Conservation (phyloP, 2,329 filamentous ascomycete species). For the Byssochlamys sp. region DNA sequence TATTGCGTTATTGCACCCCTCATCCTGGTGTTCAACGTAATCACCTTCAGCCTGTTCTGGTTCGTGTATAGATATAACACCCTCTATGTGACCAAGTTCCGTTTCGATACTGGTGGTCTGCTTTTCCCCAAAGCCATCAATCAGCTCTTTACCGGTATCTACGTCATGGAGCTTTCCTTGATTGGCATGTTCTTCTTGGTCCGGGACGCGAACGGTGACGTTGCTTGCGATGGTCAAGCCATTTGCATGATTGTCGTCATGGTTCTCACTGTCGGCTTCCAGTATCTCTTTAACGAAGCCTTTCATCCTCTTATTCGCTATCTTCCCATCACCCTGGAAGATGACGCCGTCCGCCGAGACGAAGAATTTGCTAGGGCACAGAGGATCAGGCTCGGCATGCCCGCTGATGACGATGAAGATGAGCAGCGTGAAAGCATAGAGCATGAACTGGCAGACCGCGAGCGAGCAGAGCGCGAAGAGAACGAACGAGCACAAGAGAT, state of each 20-base stretch:
- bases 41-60: constrained; percentile 88
- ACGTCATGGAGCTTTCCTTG: constrained; percentile 85
- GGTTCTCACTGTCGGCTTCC: constrained; percentile 64
- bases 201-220: constrained; percentile 43
- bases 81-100: constrained; percentile 84
- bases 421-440: constrained; percentile 37
- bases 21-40: constrained; percentile 83
- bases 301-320: constrained; percentile 82
- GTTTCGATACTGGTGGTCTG: constrained; percentile 81
- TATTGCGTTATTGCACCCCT: constrained; percentile 83
- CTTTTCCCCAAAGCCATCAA: constrained; percentile 89
- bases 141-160: constrained; percentile 87
- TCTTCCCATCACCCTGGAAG: constrained; percentile 87
- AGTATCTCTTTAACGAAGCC: constrained; percentile 68
- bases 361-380: constrained; percentile 77
- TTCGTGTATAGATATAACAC: constrained; percentile 93
- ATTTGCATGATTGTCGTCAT: constrained; percentile 72
- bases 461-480: constrained; percentile 29
- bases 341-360: constrained; percentile 85
- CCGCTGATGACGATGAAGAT: constrained; percentile 44
- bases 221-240: constrained; percentile 63
- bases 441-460: constrained; percentile 37
- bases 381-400: constrained; percentile 56
- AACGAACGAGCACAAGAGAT: constrained; percentile 39
- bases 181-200: constrained; percentile 83